Percentiles rank a stretch among this genome's conserved stretches.
These are phyloP conservation scores for Colletotrichum noveboracense DNA, from an alignment of 2,329 filamentous ascomycete species.

Conservation along the genomic window DNA sequence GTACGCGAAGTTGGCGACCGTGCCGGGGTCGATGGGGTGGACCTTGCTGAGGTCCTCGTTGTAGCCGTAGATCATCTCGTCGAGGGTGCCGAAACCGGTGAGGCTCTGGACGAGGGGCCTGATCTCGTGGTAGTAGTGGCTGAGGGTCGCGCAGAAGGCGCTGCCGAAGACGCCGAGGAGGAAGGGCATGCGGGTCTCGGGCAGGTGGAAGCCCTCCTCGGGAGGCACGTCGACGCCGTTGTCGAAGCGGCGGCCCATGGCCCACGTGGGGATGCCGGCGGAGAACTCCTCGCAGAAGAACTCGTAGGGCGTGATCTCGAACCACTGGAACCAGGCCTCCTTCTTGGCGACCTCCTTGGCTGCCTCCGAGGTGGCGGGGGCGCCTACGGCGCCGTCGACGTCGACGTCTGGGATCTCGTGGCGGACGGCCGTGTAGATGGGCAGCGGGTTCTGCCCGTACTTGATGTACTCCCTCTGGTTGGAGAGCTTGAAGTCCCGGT, in stretches of 20 bases:
- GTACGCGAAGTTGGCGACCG: slow-evolving; percentile 87
- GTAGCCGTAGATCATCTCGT: slow-evolving; percentile 77
- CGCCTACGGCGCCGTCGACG: slow-evolving; percentile 40
- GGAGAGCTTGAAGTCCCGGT: slow-evolving; percentile 87
- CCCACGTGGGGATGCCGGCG: slow-evolving; percentile 95
- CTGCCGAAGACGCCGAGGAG: slow-evolving; percentile 96
- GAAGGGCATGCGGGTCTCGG: slow-evolving; percentile 83
- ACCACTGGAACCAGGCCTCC: slow-evolving; percentile 97
- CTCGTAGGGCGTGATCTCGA: slow-evolving; percentile 93
- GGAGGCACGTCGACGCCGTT: slow-evolving; percentile 70
- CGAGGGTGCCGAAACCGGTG: slow-evolving; percentile 76
- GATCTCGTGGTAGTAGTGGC: slow-evolving; percentile 95
- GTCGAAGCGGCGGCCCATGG: slow-evolving; percentile 82
- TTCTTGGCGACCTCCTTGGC: slow-evolving; percentile 59
- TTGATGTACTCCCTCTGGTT: slow-evolving; percentile 81
- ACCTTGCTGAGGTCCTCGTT: slow-evolving; percentile 88
- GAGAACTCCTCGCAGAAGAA: slow-evolving; percentile 93
- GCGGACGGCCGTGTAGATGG: slow-evolving; percentile 93
- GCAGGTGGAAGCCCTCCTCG: slow-evolving; percentile 72
- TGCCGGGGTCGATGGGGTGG: slow-evolving; percentile 91
- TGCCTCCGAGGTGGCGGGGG: slow-evolving; percentile 44
- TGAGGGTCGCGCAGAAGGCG: slow-evolving; percentile 93
- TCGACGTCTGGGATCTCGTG: slow-evolving; percentile 85
- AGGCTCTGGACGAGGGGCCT: slow-evolving; percentile 80
- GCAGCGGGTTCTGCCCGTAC: slow-evolving; percentile 81